A percentile compares a stretch with the other conserved stretches of the same genome.
These are phyloP conservation scores for Phytophthora melonis DNA, from an alignment of 352 stramenopile genomes.

Conservation along the genomic window DNA sequence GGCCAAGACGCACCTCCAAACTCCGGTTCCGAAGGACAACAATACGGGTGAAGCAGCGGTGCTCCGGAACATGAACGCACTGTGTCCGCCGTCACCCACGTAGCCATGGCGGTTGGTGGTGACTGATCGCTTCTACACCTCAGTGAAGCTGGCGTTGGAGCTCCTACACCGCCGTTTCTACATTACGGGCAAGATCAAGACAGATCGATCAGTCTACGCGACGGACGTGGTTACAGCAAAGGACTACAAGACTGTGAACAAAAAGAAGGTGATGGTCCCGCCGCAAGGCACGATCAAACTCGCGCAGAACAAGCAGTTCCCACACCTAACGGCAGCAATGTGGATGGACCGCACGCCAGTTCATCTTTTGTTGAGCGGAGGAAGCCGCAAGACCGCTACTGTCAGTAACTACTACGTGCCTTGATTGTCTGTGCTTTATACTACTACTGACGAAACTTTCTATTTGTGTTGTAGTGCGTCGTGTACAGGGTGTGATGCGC, in stretches of 20 bases:
- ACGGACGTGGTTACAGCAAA: conserved; percentile 2
- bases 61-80: no score
- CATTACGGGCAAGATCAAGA: no score
- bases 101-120: no score
- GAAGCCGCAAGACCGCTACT: neutral
- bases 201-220: no score
- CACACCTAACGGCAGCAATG: conserved; percentile 1
- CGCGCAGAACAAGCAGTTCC: conserved; percentile 15
- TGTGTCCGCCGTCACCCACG: no score
- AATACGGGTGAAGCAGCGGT: conserved; percentile 10
- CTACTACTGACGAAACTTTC: neutral
- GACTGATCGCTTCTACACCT: no score
- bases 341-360: conserved; percentile 13
- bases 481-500: neutral
- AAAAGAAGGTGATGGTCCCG: neutral
- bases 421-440: neutral
- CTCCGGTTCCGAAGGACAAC: conserved; percentile 7
- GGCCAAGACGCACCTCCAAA: no score
- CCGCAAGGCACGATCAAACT: conserved; percentile 17
- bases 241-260: conserved; percentile 6
- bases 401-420: conserved; percentile 11
- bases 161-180: no score
- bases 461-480: conserved; percentile 4
- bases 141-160: no score
- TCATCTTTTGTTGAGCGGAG: conserved; percentile 9